Conservation (phyloP, 345 rosid genomes). For the Cochlearia excelsa region DNA sequence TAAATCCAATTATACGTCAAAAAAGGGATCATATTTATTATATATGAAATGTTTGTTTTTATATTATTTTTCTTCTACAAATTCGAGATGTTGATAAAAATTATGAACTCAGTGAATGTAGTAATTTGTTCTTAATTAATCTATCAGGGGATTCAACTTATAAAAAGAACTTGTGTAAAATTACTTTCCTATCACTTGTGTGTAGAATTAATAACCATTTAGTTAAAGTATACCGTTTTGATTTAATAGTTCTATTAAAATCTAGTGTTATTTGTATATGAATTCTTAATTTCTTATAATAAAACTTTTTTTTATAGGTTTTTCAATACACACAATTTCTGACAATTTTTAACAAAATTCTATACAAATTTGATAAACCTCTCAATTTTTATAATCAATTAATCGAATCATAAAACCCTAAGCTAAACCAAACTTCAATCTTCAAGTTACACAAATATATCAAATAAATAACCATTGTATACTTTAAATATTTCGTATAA, state of each 20-base stretch:
- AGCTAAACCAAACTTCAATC: too few relatives aligned
- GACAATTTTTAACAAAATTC: too few relatives aligned
- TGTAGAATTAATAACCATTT: not conserved
- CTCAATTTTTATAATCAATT: too few relatives aligned
- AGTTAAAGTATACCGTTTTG: not conserved
- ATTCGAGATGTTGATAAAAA: not conserved
- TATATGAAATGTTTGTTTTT: not conserved
- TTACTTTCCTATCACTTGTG: not conserved
- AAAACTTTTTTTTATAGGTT: too few relatives aligned
- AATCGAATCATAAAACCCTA: too few relatives aligned
- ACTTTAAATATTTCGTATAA: too few relatives aligned
- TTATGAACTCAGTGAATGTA: slow-evolving; percentile 5
- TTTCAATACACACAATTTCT: too few relatives aligned
- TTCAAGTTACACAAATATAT: too few relatives aligned
- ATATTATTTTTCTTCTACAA: not conserved
- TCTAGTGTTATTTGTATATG: not conserved
- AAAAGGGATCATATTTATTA: not conserved
- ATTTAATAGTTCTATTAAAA: not conserved
- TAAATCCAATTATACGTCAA: slow-evolving; percentile 7
- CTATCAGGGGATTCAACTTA: not conserved
- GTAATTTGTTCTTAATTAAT: not conserved
- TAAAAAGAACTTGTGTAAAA: not conserved
- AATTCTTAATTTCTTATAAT: too few relatives aligned
- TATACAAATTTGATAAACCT: too few relatives aligned
- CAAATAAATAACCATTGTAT: too few relatives aligned